These are phyloP conservation scores for Parietaria judaica DNA, from an alignment of 306 rosid genomes.

Conservation along the genomic window DNA sequence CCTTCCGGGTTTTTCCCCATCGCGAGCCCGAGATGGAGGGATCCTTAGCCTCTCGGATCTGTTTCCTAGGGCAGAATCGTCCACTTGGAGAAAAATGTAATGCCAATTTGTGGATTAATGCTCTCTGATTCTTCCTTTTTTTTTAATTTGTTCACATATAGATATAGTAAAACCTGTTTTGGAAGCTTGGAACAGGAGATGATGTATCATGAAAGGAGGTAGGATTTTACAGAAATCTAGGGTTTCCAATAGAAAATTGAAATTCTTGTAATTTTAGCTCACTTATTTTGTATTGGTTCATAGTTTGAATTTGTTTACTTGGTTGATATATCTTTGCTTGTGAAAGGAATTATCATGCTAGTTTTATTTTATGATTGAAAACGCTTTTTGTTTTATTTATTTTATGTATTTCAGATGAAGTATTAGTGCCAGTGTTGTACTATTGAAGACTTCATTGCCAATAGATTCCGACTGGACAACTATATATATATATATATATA, in stretches of 20 bases:
- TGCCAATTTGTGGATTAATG: constrained; percentile 35
- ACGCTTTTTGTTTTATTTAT: constrained; percentile 10
- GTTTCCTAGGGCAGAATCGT: constrained; percentile 10
- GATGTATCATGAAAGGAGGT: constrained; percentile 50
- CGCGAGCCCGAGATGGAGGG: constrained; percentile 90
- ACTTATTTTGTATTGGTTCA: constrained; percentile 34
- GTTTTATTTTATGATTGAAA: constrained; percentile 13
- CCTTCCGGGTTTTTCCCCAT: constrained; percentile 73
- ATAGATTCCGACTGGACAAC: too few species aligned
- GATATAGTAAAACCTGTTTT: constrained; percentile 14
- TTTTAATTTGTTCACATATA: constrained; percentile 25
- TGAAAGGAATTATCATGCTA: constrained; percentile 12
- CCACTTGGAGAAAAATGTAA: constrained; percentile 23
- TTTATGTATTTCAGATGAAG: too few species aligned
- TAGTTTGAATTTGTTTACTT: constrained; percentile 32
- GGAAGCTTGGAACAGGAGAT: constrained; percentile 28
- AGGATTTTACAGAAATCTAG: constrained; percentile 39
- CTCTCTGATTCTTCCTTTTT: constrained; percentile 28
- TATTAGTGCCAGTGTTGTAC: too few species aligned
- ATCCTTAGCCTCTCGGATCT: constrained; percentile 19
- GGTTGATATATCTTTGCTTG: constrained; percentile 16
- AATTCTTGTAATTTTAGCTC: constrained; percentile 27
- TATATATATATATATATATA: too few species aligned
- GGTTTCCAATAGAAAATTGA: constrained; percentile 6
- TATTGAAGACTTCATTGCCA: too few species aligned